Conservation (phyloP, 106 monocot genomes). For the Hemerocallis citrina region DNA sequence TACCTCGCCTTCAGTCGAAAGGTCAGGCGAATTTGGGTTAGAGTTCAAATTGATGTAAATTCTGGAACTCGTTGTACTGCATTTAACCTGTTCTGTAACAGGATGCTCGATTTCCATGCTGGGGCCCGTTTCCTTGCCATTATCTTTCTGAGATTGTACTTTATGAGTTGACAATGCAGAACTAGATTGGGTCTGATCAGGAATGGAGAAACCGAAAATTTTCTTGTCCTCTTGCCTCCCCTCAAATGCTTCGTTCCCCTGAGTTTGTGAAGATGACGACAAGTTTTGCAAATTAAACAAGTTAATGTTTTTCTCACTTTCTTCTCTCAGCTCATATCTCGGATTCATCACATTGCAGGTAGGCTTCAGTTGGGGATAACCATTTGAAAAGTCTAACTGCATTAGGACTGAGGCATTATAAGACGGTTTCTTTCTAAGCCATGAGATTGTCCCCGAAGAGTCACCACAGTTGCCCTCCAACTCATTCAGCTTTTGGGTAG, state of each 20-base stretch:
- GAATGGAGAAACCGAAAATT: constrained; percentile 13
- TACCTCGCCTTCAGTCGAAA: constrained; percentile 3
- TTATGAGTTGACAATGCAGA: background rate
- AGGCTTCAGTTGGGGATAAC: constrained; percentile 10
- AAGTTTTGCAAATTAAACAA: background rate
- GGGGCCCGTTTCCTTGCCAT: background rate
- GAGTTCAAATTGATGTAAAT: constrained; percentile 43
- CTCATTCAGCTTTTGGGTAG: background rate
- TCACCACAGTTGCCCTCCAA: constrained; percentile 6
- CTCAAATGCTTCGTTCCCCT: constrained; percentile 1
- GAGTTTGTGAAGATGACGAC: background rate
- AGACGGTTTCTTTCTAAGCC: constrained; percentile 19
- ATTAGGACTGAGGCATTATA: background rate
- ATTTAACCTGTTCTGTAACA: background rate
- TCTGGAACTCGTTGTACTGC: background rate
- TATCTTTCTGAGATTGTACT: background rate
- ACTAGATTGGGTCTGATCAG: constrained; percentile 9
- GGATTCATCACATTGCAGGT: background rate
- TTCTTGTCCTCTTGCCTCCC: background rate
- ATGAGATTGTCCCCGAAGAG: constrained; percentile 4
- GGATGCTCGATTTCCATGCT: background rate
- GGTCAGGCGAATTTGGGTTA: background rate
- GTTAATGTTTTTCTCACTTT: background rate
- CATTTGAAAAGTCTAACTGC: constrained; percentile 2
- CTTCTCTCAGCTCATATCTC: background rate